Conservation (phyloP, 2,329 filamentous ascomycete species). For the Hypoxylon sp. region DNA sequence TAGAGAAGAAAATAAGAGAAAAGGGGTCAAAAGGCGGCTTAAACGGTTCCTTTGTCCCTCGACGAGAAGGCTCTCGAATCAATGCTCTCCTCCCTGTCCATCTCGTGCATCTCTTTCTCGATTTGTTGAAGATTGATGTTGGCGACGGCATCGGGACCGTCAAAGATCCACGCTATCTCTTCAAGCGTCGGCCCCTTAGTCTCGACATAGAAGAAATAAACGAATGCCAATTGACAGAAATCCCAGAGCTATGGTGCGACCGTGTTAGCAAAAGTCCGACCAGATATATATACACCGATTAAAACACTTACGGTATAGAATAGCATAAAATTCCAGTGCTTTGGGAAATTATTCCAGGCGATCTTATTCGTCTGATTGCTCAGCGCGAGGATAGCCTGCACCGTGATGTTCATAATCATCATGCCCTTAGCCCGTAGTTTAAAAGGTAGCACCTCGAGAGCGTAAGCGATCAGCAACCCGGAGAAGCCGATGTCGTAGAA, state of each 20-base stretch:
- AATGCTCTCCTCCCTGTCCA: slow-evolving; percentile 54
- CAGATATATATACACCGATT: slow-evolving; percentile 11
- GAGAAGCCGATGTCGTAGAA: slow-evolving; percentile 72
- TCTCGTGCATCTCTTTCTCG: slow-evolving; percentile 63
- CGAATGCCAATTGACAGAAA: slow-evolving; percentile 68
- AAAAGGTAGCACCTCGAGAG: slow-evolving; percentile 70
- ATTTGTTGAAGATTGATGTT: slow-evolving; percentile 67
- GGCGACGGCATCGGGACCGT: slow-evolving; percentile 70
- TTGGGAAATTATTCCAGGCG: slow-evolving; percentile 69
- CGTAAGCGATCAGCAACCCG: slow-evolving; percentile 67
- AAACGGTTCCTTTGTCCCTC: slow-evolving; percentile 24
- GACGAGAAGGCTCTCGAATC: slow-evolving; percentile 34
- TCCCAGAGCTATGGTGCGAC: slow-evolving; percentile 63
- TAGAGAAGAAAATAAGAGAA: background rate
- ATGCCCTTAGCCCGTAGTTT: slow-evolving; percentile 68
- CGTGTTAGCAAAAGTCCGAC: slow-evolving; percentile 17
- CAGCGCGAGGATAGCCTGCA: slow-evolving; percentile 71
- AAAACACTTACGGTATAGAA: slow-evolving; percentile 66
- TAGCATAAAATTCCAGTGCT: slow-evolving; percentile 74
- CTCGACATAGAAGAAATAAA: slow-evolving; percentile 76
- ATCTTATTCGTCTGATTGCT: slow-evolving; percentile 73
- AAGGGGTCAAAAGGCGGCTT: background rate
- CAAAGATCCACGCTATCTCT: slow-evolving; percentile 77
- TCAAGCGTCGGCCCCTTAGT: slow-evolving; percentile 78
- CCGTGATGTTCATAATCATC: slow-evolving; percentile 73